Base-by-base conservation (phyloP, 352 stramenopile species). In the Bremia lactucae region DNA sequence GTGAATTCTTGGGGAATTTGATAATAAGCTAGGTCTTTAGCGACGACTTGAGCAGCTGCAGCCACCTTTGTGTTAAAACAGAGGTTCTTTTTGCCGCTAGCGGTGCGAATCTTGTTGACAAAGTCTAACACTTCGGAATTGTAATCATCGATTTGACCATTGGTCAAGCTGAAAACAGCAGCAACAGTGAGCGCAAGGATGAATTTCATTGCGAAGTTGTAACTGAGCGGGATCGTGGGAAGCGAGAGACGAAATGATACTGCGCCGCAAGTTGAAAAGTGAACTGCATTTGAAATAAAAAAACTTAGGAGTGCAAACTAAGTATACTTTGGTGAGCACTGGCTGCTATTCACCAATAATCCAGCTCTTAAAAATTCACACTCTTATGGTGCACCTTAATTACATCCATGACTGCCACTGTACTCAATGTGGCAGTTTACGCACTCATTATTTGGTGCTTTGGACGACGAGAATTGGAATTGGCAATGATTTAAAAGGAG, bases 31-130 rank as follows among this genome's bases (percentile, higher is more conserved):
- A 60, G 55, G 31, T 62, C 57, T 14, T 52, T 41, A 0, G 48
- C 57, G 28, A 48, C 25, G 14, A 39, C 36, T 24, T 63, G 52
- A 13, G 57, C 48, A 19, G 57, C 50, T 38, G 44, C 36, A 24
- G 48, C 46, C 10, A 67, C 18, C 41, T 63, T 67, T 46, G 35
- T 46, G 62, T 72, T 76, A 47, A 72, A 56, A 36, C 65, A 76
- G 16, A 75, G 37, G 2, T 42, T 33, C 4, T 13, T 23, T 19
- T 72, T 55, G 0, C 55, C 55, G 16, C 59, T 59, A 19, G 59
- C 55, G 19, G 55, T 36, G 15, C 65, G 65, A 44, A 66, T 68
- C 26, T 38, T 36, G 52, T 76, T 76, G 36, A 76, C 47, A 7
- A 51, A 46, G 5, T 33, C 34, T 10, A 69, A 43, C 24, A 75